Evolutionary conservation across 305 asterid species (phyloP), one percentile per base, ranked within the genome.

Genomic region (Nicotiana rustica): DNA sequence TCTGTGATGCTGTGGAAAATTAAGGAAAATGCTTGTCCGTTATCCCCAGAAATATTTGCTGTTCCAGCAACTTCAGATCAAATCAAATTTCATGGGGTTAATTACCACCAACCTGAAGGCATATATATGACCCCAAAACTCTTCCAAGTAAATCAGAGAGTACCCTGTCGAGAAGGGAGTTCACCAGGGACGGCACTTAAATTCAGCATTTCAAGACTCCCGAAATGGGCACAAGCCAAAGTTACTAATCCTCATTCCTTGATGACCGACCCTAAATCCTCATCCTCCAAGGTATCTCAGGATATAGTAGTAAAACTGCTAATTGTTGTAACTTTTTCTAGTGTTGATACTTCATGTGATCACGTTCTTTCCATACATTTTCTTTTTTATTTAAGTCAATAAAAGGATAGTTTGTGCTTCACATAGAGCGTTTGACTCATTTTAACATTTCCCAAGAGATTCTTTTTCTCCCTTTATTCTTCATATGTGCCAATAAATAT

Each of bases 181-280:
- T 59, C 79, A 31, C 86, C 85, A 33, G 84, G 35, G 66, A 80
- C 86, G 77, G 87, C 86, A 78, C 91, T 92, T 83, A 83, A 83
- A 81, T 91, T 92, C 85, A 92, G 95, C 82, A 65, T 90, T 80
- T 92, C 97, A 70, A 89, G 90, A 82, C 95, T 92, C 86, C 97
- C 95, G 35, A 88, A 89, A 25, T 91, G 97, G 97, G 97, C 97
- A 59, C 90, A 55, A 57, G 82, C 83, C 41, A 89, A 91, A 87
- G 87, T 89, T 65, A 75, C 36, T 38, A 55, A 59, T 36, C 70
- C 84, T 71, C 79, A 81, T 86, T 85, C 88, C 70, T 55, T 71
- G 65, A 82, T 81, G 1, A 68, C 49, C n/a, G 84, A 80, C 59
- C 81, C 36, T 57, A 85, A 85, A 47, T 86, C 88, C 77, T 71